Evolutionary conservation across 2,329 filamentous ascomycete genomes (phyloP), one percentile per base, ranked within the genome.

Genomic region (Apiospora kogelbergensis): DNA sequence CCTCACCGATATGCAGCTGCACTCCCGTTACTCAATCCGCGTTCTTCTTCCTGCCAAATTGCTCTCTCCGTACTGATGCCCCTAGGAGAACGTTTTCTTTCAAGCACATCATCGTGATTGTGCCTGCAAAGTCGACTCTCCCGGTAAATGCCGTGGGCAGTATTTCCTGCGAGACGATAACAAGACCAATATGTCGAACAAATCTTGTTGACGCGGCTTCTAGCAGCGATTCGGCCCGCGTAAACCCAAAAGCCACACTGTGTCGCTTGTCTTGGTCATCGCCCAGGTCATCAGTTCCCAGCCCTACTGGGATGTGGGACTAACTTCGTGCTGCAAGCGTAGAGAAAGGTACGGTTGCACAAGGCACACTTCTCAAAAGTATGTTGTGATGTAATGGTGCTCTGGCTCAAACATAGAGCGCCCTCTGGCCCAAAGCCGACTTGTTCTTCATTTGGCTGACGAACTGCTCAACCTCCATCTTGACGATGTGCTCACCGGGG

Each of bases 401-500:
- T n/a, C 30, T 11, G 17, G 17, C 53, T 60, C 53, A 60, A 17
- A 60, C 53, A 37, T 37, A 60, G 30, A 60, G 53, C 30, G 53
- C 53, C 9, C 30, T 37, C 26, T 37, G 30, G 37, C 40, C 63
- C 22, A 44, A 26, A 17, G 33, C 44, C 20, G 65, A 48, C 22
- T 46, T 33, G 45, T 40, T 40, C 44, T 74, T 80, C 66, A 84
- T 75, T 76, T 90, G 88, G 71, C 88, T 90, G 1, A 81, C 80
- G 77, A 90, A 91, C 72, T 95, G 91, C 78, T 98, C 94, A 63
- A 96, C 85, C 80, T 98, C 95, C 75, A 99, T 94, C 83, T 92
- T 95, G 70, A 86, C 89, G 73, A 99, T 93, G 78, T 97, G 89
- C 73, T 92, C 84, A 0, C 95, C 95, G 0, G 96, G 96, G 4